Evolutionary conservation across 1,284 basidiomycete species (phyloP), one percentile per base, ranked within the genome.

Genomic region (Pyrrhoderma lamaoense): DNA sequence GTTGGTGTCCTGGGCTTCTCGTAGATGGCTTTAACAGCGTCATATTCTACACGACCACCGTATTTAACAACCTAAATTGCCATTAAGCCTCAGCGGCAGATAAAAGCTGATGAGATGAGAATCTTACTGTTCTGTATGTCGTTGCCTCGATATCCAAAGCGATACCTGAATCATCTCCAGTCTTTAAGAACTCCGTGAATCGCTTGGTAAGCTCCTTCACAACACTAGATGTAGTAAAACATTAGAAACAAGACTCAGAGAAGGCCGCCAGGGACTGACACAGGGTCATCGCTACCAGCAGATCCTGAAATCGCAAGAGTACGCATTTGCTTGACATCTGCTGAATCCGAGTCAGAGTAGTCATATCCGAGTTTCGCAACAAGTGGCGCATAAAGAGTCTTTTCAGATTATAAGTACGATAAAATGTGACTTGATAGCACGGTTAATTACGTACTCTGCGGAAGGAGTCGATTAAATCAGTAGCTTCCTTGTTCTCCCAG

Each of bases 331-430:
- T 82, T 79, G 40, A 75, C 75, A 58, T 91, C 91, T 22, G 81
- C 72, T 16, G 81, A 73, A 57, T 99, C 95, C 34, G 71, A 68
- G 13, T 75, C 71, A 3, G 71, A 66, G 64, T 87, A 88, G 46
- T 90, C 85, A 62, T 86, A 95, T 13, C 93, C 91, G 45, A 96
- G 75, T 60, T 75, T 76, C 48, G 88, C 70, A 27, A 92, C 88
- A 35, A 94, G 66, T 4, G 93, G 94, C 44, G 75, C 75, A 68
- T 91, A 93, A 37, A 96, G 72, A 34, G 67, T 65, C 85, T 88
- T 52, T 2, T 45, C 44, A 23, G 57, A 19, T 52, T 23, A 11
- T 14, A 39, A 5, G 34, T 42, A 13, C 40, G 25, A 18, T 23
- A 19, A 27, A 35, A 48, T 25, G 44, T 35, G 4, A 11, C 34